Evolutionary conservation across 2,329 filamentous ascomycete species (phyloP).

Genomic region (Nigrospora sphaerica): DNA sequence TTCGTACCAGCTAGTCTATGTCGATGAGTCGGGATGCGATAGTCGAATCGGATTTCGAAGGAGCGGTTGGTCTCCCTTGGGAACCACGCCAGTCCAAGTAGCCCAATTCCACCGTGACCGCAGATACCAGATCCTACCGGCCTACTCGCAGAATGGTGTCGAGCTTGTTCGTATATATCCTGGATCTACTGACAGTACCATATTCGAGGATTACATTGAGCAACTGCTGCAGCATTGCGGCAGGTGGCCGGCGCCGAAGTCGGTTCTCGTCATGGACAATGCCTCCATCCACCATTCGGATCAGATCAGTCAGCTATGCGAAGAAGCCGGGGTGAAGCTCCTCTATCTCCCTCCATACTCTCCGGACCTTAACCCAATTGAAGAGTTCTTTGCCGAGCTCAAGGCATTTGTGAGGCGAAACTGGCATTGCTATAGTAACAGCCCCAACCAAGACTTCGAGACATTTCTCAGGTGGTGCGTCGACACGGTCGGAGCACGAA

Average conservation of each 20-base stretch:
- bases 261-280: conserved; percentile 23
- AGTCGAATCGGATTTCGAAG: conserved; percentile 21
- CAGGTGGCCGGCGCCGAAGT: conserved; percentile 19
- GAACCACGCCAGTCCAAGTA: conserved; percentile 12
- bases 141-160: conserved; percentile 14
- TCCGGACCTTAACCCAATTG: conserved; percentile 4
- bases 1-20: conserved; percentile 22
- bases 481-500: conserved; percentile 10
- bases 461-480: conserved; percentile 15
- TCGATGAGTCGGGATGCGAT: conserved; percentile 24
- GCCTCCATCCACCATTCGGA: conserved; percentile 17
- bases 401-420: conserved; percentile 4
- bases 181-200: conserved; percentile 11
- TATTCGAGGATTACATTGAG: conserved; percentile 19
- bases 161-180: conserved; percentile 12
- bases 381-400: conserved; percentile 6
- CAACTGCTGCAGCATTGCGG: conserved; percentile 18
- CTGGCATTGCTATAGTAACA: neutral
- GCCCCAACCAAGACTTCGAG: conserved; percentile 11
- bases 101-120: conserved; percentile 7
- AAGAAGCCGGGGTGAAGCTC: conserved; percentile 7
- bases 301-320: conserved; percentile 13
- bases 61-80: conserved; percentile 22
- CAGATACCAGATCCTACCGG: conserved; percentile 13
- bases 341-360: conserved; percentile 5